phyloP scores from a whole-genome alignment of 768 basidiomycete genomes.

The Pleurotus citrinopileatus region DNA sequence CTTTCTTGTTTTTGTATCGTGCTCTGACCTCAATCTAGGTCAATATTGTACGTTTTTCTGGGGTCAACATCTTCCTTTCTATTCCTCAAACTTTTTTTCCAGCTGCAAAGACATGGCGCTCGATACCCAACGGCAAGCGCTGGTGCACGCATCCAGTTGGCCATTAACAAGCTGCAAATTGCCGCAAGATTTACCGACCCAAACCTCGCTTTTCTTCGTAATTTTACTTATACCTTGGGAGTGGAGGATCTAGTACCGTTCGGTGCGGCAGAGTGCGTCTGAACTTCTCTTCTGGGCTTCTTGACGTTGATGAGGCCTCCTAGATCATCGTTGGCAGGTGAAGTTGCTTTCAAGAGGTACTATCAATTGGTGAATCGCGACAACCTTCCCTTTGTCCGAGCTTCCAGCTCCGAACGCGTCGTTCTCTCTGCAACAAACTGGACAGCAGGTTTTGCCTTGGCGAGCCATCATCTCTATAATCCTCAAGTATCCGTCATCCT shows the following conservation, averaged over 20 bases:
- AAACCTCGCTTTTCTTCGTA: slow-evolving; percentile 51
- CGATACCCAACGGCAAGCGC: slow-evolving; percentile 66
- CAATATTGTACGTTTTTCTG: slow-evolving; percentile 47
- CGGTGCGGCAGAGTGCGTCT: slow-evolving; percentile 60
- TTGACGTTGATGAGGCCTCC: not conserved
- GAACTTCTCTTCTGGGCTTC: not conserved
- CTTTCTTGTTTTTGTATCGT: not conserved
- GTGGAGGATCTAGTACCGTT: slow-evolving; percentile 58
- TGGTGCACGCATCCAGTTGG: slow-evolving; percentile 35
- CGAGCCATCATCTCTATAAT: slow-evolving; percentile 41
- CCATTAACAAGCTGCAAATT: slow-evolving; percentile 52
- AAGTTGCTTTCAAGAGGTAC: slow-evolving; percentile 54
- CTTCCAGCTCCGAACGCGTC: slow-evolving; percentile 53
- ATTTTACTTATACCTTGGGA: slow-evolving; percentile 60
- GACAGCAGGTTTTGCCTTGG: slow-evolving; percentile 61
- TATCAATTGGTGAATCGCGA: slow-evolving; percentile 36
- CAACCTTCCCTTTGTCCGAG: slow-evolving; percentile 48
- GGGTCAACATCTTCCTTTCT: not conserved
- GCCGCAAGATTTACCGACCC: slow-evolving; percentile 43
- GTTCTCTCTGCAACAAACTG: slow-evolving; percentile 69
- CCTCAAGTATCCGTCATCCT: slow-evolving; percentile 57
- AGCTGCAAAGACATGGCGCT: slow-evolving; percentile 83
- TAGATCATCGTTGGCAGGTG: slow-evolving; percentile 53
- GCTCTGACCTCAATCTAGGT: slow-evolving; percentile 34
- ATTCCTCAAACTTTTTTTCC: not conserved